A percentile compares a stretch with the other conserved stretches of the same genome.
Conservation (phyloP, 805 yeast species). For the Wickerhamiella siamensis region DNA sequence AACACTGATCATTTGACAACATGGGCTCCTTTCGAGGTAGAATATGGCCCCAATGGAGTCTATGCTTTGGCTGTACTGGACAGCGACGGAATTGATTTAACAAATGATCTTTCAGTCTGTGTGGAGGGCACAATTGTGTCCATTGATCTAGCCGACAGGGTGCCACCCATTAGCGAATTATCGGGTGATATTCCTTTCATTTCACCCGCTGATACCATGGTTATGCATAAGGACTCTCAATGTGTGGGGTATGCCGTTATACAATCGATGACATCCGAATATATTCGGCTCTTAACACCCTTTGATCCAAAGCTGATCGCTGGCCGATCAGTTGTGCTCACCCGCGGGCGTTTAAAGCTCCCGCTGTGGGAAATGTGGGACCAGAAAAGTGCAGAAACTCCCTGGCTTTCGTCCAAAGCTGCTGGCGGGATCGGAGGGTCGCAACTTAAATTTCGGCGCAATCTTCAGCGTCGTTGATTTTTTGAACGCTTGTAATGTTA, state of each 20-base stretch:
- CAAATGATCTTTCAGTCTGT: constrained; percentile 17
- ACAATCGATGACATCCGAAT: constrained; percentile 44
- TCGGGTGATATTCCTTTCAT: not conserved
- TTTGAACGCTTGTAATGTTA: not conserved
- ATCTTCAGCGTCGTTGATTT: constrained; percentile 27
- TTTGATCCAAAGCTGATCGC: constrained; percentile 13
- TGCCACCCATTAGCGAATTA: not conserved
- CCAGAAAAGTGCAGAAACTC: constrained; percentile 25
- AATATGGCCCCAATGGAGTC: constrained; percentile 9
- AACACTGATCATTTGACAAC: constrained; percentile 22
- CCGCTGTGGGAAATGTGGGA: constrained; percentile 42
- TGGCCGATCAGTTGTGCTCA: constrained; percentile 20
- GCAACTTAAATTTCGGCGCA: constrained; percentile 44
- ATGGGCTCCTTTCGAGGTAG: constrained; percentile 22
- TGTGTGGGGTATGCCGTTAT: constrained; percentile 45
- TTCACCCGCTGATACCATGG: constrained; percentile 2
- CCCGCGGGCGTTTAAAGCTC: constrained; percentile 51
- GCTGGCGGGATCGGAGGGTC: constrained; percentile 33
- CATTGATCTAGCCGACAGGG: constrained; percentile 6
- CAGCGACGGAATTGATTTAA: constrained; percentile 16
- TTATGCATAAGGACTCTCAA: constrained; percentile 11
- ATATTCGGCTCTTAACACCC: constrained; percentile 44
- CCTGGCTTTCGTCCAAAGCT: constrained; percentile 29
- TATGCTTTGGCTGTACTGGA: constrained; percentile 13
- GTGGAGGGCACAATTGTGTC: constrained; percentile 26